Conservation (phyloP, 2,329 filamentous ascomycete genomes). For the Colletotrichum gloeosporioides region DNA sequence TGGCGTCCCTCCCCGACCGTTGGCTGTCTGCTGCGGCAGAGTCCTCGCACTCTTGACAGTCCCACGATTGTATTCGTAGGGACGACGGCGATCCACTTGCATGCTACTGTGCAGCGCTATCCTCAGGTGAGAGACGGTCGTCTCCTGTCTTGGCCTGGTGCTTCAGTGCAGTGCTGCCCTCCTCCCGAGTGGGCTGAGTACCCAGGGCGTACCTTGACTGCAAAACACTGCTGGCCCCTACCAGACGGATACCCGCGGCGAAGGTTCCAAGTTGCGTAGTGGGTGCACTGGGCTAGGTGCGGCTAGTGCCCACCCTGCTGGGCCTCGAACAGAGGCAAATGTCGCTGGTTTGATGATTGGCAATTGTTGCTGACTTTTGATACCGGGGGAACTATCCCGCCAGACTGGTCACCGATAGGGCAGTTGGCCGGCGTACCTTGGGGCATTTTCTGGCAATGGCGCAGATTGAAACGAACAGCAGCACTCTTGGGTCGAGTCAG, state of each 20-base stretch:
- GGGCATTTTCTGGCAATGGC: not conserved
- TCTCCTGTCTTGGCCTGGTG: conserved; percentile 2
- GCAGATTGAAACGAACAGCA: not conserved
- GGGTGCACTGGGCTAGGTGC: conserved; percentile 3
- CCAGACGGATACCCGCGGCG: not conserved
- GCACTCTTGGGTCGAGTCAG: not conserved
- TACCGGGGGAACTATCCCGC: not conserved
- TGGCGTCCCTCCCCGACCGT: not conserved
- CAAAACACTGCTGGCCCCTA: not conserved
- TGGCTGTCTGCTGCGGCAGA: not conserved
- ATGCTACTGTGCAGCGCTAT: conserved; percentile 4
- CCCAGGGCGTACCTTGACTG: not conserved
- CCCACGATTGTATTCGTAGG: not conserved
- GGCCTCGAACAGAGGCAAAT: conserved; percentile 8
- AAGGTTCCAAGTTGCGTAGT: not conserved
- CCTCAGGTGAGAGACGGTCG: conserved; percentile 5
- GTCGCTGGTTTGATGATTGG: conserved; percentile 13
- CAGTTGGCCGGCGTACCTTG: not conserved
- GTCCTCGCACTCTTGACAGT: not conserved
- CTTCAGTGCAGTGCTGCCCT: not conserved
- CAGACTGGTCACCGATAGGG: not conserved
- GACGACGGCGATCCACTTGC: conserved; percentile 10
- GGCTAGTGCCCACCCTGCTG: conserved; percentile 13
- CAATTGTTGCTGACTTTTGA: conserved; percentile 1
- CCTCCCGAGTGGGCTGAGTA: not conserved